phyloP scores from a whole-genome alignment of 2,329 filamentous ascomycete species.

The Sarocladium kiliense region DNA sequence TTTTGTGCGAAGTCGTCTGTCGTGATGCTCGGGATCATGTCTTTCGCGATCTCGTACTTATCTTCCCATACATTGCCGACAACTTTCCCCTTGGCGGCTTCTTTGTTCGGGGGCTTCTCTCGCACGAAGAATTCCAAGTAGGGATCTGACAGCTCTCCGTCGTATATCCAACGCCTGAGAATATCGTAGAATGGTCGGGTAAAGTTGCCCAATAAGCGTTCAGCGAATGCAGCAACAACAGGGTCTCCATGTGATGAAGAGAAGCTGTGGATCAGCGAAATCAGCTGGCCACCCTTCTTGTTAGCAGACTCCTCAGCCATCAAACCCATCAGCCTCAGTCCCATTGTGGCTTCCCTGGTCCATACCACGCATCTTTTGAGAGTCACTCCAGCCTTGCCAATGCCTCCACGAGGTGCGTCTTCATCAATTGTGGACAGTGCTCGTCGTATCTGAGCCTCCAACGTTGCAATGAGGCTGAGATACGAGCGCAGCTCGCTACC shows the following conservation, averaged over 20 bases:
- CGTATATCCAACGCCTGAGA: constrained; percentile 94
- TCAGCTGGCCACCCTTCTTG: constrained; percentile 81
- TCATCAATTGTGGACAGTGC: constrained; percentile 73
- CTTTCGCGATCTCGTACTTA: constrained; percentile 81
- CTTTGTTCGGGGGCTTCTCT: constrained; percentile 58
- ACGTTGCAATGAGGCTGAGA: constrained; percentile 79
- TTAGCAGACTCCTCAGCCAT: constrained; percentile 88
- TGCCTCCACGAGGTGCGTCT: constrained; percentile 58
- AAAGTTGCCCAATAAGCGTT: constrained; percentile 78
- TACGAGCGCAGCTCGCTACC: constrained; percentile 83
- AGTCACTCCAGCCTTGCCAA: constrained; percentile 85
- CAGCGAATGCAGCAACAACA: constrained; percentile 88
- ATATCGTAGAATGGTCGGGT: constrained; percentile 97
- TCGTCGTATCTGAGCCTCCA: constrained; percentile 86
- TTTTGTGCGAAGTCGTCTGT: constrained; percentile 92
- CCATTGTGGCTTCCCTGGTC: constrained; percentile 97
- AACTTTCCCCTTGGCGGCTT: constrained; percentile 49
- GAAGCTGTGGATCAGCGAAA: constrained; percentile 89
- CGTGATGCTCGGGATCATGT: constrained; percentile 90
- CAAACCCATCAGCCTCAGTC: constrained; percentile 83
- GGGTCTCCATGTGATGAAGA: constrained; percentile 93
- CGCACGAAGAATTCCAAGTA: constrained; percentile 93
- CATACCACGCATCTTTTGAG: constrained; percentile 94
- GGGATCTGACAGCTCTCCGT: constrained; percentile 94
- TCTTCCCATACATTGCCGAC: constrained; percentile 96